A percentile compares a stretch with the other conserved stretches of the same genome.
Evolutionary conservation across 2,329 filamentous ascomycete species (phyloP).

Genomic region (Curvularia eragrostidis): DNA sequence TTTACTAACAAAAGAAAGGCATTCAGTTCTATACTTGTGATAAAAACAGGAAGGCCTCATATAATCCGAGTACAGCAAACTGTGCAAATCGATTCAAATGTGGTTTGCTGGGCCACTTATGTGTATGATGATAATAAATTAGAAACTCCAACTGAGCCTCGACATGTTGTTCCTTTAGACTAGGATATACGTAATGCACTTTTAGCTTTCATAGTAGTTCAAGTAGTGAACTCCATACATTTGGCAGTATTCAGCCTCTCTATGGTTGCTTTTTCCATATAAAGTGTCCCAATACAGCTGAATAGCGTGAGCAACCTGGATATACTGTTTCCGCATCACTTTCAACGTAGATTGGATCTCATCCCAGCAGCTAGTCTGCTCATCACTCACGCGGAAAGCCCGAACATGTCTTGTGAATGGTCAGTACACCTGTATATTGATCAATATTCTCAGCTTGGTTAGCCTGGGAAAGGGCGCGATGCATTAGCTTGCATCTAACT

Average conservation of each 20-base stretch:
- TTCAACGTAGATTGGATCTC: background rate
- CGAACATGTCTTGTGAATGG: background rate
- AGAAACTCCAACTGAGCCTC: too few relatives aligned
- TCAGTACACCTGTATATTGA: background rate
- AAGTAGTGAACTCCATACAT: background rate
- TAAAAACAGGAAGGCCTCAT: too few relatives aligned
- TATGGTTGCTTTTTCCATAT: background rate
- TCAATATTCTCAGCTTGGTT: background rate
- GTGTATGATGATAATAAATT: too few relatives aligned
- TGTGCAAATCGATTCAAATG: too few relatives aligned
- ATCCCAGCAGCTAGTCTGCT: background rate
- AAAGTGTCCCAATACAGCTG: background rate
- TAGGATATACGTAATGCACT: background rate
- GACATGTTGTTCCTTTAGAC: background rate
- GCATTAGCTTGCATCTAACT: conserved; percentile 8
- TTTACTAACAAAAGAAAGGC: background rate
- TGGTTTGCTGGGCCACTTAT: too few relatives aligned
- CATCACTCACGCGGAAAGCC: background rate
- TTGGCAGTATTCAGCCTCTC: background rate
- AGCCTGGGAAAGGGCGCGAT: background rate
- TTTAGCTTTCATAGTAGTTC: background rate
- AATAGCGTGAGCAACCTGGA: background rate
- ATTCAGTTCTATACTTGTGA: too few relatives aligned
- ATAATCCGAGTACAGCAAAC: too few relatives aligned
- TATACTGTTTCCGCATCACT: too few relatives aligned